Conservation (phyloP, 805 yeast species). For the Saccharomyces paradoxus region DNA sequence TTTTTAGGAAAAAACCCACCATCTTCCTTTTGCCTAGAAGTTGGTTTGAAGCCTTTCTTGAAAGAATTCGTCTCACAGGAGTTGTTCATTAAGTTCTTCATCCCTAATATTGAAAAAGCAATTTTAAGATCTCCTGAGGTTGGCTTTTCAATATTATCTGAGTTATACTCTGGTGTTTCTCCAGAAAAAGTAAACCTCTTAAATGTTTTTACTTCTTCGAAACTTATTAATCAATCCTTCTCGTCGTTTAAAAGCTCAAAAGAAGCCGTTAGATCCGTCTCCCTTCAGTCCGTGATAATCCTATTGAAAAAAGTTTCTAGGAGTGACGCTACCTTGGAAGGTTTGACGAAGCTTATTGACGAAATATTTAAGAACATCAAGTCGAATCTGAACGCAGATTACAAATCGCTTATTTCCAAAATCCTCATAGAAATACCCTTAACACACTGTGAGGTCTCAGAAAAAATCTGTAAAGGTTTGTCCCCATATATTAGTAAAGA, state of each 20-base stretch:
- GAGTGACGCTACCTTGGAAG: slow-evolving; percentile 22
- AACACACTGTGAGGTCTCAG: slow-evolving; percentile 25
- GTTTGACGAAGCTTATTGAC: slow-evolving; percentile 34
- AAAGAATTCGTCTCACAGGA: slow-evolving; percentile 35
- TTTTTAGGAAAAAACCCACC: slow-evolving; percentile 41
- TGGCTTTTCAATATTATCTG: slow-evolving; percentile 50
- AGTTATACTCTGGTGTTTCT: slow-evolving; percentile 31
- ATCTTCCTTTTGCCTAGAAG: slow-evolving; percentile 34
- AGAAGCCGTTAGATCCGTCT: slow-evolving; percentile 47
- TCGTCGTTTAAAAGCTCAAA: slow-evolving; percentile 64
- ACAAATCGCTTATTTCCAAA: slow-evolving; percentile 45
- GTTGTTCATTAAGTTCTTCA: slow-evolving; percentile 33
- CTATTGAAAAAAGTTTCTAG: slow-evolving; percentile 19
- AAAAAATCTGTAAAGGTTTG: slow-evolving; percentile 37
- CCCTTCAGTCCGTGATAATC: slow-evolving; percentile 32
- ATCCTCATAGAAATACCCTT: slow-evolving; percentile 34
- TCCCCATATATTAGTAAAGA: slow-evolving; percentile 59
- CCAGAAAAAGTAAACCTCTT: slow-evolving; percentile 36
- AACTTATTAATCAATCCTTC: slow-evolving; percentile 44
- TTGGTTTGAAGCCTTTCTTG: slow-evolving; percentile 39
- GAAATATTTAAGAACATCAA: slow-evolving; percentile 54
- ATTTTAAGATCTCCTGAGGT: slow-evolving; percentile 71
- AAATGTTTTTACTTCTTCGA: slow-evolving; percentile 34
- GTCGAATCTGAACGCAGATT: slow-evolving; percentile 54
- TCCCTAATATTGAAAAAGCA: slow-evolving; percentile 65